A percentile compares a stretch with the other conserved stretches of the same genome.
These are phyloP conservation scores for Crotalaria pallida DNA, from an alignment of 306 rosid species.

Conservation along the genomic window DNA sequence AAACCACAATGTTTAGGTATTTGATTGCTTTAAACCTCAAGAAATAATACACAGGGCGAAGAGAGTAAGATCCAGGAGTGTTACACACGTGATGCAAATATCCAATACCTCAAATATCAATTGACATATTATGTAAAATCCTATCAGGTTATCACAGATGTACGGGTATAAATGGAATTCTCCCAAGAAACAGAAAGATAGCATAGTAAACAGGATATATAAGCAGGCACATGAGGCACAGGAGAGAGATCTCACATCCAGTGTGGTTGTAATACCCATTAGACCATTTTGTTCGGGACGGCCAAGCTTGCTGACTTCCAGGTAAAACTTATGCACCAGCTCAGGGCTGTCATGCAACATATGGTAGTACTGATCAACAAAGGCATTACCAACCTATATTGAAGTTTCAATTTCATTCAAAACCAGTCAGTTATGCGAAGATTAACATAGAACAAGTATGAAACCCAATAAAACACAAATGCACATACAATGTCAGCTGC, in stretches of 20 bases:
- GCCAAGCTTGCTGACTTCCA: constrained; percentile 70
- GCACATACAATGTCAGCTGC: constrained; percentile 60
- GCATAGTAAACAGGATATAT: background rate
- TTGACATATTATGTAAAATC: background rate
- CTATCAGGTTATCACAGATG: background rate
- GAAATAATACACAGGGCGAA: background rate
- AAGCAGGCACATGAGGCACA: background rate
- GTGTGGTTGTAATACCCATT: constrained; percentile 67
- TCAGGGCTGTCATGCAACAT: constrained; percentile 79
- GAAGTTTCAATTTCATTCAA: background rate
- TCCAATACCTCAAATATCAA: background rate
- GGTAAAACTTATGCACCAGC: constrained; percentile 82
- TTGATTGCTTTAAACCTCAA: background rate
- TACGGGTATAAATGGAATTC: background rate
- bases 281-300: constrained; percentile 62
- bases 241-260: constrained; percentile 51
- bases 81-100: background rate
- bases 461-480: background rate
- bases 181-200: background rate
- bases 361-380: constrained; percentile 77
- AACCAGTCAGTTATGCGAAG: background rate
- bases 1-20: background rate
- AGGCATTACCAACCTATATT: constrained; percentile 80
- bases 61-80: background rate
- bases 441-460: background rate